Evolutionary conservation across 208 protist species (phyloP).

Genomic region (Wallacemonas sp.): DNA sequence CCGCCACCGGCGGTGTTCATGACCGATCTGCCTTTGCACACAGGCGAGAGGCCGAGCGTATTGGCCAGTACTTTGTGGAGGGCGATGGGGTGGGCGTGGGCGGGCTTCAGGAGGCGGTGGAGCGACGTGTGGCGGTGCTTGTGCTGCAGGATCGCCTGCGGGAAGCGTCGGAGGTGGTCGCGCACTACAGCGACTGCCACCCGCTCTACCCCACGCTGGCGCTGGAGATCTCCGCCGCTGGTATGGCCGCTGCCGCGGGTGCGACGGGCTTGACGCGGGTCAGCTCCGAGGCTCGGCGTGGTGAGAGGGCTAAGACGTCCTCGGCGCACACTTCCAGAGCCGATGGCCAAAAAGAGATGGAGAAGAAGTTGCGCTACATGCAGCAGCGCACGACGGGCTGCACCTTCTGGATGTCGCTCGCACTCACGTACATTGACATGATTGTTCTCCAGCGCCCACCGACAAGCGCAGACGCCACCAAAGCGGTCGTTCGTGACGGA

Average conservation of each 20-base stretch:
- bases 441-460: constrained; percentile 10
- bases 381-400: constrained; percentile 26
- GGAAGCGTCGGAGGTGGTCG: constrained; percentile 60
- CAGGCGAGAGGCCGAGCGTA: background rate
- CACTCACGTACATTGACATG: constrained; percentile 43
- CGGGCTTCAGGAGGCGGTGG: constrained; percentile 68
- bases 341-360: background rate
- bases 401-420: constrained; percentile 64
- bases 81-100: constrained; percentile 56
- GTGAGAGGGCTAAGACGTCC: background rate
- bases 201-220: constrained; percentile 63
- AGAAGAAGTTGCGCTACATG: constrained; percentile 12
- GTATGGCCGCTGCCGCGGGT: constrained; percentile 15
- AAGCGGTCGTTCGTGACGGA: too few species aligned
- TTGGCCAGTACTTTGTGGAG: constrained; percentile 31
- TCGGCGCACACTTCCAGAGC: background rate
- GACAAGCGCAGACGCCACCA: background rate
- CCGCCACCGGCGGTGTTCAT: too few species aligned
- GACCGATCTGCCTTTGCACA: too few species aligned
- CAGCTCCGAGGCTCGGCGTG: background rate
- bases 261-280: background rate
- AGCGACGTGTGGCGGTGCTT: constrained; percentile 75
- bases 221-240: constrained; percentile 49
- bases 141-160: constrained; percentile 47
- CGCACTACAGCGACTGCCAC: constrained; percentile 41